Base-by-base conservation (phyloP, 2,329 filamentous ascomycete species). In the Trichoderma oligosporum region DNA sequence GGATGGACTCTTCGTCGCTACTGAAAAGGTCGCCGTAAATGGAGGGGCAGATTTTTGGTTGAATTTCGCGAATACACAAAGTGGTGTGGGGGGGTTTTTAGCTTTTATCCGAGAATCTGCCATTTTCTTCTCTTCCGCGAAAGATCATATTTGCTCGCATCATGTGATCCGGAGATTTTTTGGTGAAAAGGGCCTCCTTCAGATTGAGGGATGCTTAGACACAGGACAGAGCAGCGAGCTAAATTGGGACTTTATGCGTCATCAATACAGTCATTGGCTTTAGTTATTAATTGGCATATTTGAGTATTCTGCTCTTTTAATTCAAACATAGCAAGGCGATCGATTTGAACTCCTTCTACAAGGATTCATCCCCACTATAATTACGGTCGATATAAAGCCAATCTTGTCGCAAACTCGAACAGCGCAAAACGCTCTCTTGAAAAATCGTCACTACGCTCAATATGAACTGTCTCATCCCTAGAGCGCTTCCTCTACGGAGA, bases 41-140 rank as follows among this genome's bases (percentile, higher is more conserved):
- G 70, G 72, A 73, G 71, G 71, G 70, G 71, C 71, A 73, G 67
- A 70, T 71, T 73, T 73, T 71, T 71, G 71, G 68, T 65, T n/a
- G 65, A 72, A 72, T 74, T 74, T 74, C 69, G 65, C 67, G 66
- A 72, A 70, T 68, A 65, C 66, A 67, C 68, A 64, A 66, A 66
- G 65, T 71, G 69, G 61, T 73, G 70, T 72, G 70, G 68, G 62
- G 66, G 67, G 9, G n/a, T n/a, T 66, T 66, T 67, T 49, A 57
- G 12, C 56, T 57, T 56, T 56, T 46, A 18, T 54, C 71, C 71
- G 72, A 59, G n/a, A 58, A 67, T 74, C 66, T 70, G 54, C 71
- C 71, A 71, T 14, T 18, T 16, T n/a, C 16, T 12, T 36, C 18
- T n/a, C 16, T 12, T 36, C 33, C 59, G 47, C 38, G 42, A 52